These are phyloP conservation scores for Dimargaris cristalligena DNA, from an alignment of 192 early-diverging fungal genomes.

Conservation along the genomic window DNA sequence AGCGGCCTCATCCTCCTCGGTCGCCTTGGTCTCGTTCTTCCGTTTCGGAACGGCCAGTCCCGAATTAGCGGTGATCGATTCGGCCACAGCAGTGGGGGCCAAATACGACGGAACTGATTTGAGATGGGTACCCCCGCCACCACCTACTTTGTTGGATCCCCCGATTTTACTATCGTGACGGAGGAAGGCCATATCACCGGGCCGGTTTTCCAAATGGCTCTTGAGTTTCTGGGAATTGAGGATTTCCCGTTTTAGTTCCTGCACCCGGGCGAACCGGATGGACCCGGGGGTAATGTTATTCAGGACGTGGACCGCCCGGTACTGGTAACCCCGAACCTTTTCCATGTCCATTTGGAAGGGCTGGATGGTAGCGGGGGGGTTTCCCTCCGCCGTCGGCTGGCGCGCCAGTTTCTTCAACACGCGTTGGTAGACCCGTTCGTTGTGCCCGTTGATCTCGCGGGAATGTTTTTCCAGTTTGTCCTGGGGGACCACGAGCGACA, in stretches of 20 bases:
- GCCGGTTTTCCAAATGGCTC: conserved; percentile 93
- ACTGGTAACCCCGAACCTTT: conserved; percentile 80
- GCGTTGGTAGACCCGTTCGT: conserved; percentile 54
- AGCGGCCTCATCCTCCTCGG: neutral
- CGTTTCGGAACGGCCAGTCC: neutral
- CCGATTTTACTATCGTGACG: too few species aligned
- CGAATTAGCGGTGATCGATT: conserved; percentile 17
- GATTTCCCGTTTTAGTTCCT: conserved; percentile 89
- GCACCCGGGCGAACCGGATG: conserved; percentile 81
- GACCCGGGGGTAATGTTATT: conserved; percentile 51
- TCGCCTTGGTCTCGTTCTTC: neutral
- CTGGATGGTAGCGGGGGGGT: too few species aligned
- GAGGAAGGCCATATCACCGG: conserved; percentile 76
- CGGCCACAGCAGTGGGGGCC: conserved; percentile 56
- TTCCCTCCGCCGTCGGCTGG: conserved; percentile 19
- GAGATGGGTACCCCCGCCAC: conserved; percentile 75
- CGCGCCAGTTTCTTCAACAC: conserved; percentile 36
- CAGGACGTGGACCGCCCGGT: conserved; percentile 77
- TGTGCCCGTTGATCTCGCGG: conserved; percentile 19
- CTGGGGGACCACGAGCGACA: conserved; percentile 62
- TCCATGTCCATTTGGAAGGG: conserved; percentile 81
- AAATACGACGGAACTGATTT: conserved; percentile 88
- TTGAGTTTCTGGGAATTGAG: conserved; percentile 90
- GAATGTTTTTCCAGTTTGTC: conserved; percentile 21
- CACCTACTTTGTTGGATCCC: conserved; percentile 64